phyloP scores from a whole-genome alignment of 2,329 filamentous ascomycete species.

The Colletotrichum orbiculare region DNA sequence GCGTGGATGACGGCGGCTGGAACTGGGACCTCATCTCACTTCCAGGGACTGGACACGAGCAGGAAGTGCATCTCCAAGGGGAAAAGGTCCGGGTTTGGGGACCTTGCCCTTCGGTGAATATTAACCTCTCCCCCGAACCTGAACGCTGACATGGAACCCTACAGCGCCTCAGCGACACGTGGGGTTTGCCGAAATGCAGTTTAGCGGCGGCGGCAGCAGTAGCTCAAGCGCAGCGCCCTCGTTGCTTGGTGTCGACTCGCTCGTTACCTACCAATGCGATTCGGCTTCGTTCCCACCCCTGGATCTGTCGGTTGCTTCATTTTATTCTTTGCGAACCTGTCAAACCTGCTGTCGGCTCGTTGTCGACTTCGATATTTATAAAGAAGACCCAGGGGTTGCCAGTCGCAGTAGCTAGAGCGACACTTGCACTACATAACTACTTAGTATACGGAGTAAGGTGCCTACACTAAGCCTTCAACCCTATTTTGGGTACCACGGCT shows the following conservation, averaged over 20 bases:
- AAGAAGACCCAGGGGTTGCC: too few species aligned
- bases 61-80: conserved; percentile 19
- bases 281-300: not conserved
- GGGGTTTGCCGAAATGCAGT: conserved; percentile 31
- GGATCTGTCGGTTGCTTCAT: conserved; percentile 12
- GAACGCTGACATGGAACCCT: conserved; percentile 14
- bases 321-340: conserved; percentile 19
- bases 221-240: conserved; percentile 24
- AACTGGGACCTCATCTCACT: conserved; percentile 21
- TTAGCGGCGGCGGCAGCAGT: conserved; percentile 26
- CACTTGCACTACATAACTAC: too few species aligned
- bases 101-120: conserved; percentile 29
- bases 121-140: conserved; percentile 15
- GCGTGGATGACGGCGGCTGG: conserved; percentile 19
- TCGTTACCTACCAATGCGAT: conserved; percentile 1
- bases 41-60: too few species aligned
- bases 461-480: too few species aligned
- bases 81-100: conserved; percentile 3
- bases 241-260: not conserved
- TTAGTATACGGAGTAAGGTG: too few species aligned
- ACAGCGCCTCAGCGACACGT: conserved; percentile 27
- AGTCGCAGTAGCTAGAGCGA: too few species aligned
- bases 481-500: too few species aligned
- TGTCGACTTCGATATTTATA: not conserved
- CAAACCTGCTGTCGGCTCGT: conserved; percentile 12